Conservation (phyloP, 108 stramenopile genomes). For the Discostella stelligeroides region DNA sequence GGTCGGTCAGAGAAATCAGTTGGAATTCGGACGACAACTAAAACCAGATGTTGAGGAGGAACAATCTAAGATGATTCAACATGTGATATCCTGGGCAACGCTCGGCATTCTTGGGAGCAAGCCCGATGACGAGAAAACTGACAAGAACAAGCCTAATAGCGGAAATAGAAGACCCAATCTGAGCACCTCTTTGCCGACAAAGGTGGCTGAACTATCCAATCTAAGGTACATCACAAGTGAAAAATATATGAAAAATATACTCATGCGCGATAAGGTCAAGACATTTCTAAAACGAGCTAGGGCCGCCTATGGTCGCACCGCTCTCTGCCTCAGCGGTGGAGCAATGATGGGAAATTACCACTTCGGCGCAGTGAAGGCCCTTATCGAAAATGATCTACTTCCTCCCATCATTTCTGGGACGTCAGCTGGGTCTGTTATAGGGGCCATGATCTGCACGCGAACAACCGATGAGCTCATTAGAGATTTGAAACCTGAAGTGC, state of each 20-base stretch:
- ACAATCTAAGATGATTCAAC: conserved; percentile 11
- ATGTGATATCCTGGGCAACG: conserved; percentile 17
- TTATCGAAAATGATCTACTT: conserved; percentile 80
- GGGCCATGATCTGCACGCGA: conserved; percentile 90
- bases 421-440: conserved; percentile 93
- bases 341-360: conserved; percentile 96
- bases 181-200: conserved; percentile 6
- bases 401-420: conserved; percentile 96
- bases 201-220: conserved; percentile 4
- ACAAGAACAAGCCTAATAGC: conserved; percentile 15
- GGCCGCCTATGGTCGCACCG: conserved; percentile 96
- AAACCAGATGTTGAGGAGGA: conserved; percentile 14
- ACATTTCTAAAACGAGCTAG: conserved; percentile 85
- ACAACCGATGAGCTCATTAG: conserved; percentile 87
- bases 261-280: conserved; percentile 63
- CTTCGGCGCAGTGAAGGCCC: conserved; percentile 88
- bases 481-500: conserved; percentile 67
- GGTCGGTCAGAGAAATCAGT: conserved; percentile 11
- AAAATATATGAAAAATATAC: conserved; percentile 24
- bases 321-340: conserved; percentile 93
- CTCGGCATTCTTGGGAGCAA: conserved; percentile 18
- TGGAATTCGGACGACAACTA: conserved; percentile 4
- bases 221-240: conserved; percentile 1
- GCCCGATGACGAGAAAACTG: background rate
- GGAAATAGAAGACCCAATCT: conserved; percentile 19